A percentile compares a stretch with the other conserved stretches of the same genome.
Conservation (phyloP, 139 green algal genomes). For the Pseudopediastrum boryanum region DNA sequence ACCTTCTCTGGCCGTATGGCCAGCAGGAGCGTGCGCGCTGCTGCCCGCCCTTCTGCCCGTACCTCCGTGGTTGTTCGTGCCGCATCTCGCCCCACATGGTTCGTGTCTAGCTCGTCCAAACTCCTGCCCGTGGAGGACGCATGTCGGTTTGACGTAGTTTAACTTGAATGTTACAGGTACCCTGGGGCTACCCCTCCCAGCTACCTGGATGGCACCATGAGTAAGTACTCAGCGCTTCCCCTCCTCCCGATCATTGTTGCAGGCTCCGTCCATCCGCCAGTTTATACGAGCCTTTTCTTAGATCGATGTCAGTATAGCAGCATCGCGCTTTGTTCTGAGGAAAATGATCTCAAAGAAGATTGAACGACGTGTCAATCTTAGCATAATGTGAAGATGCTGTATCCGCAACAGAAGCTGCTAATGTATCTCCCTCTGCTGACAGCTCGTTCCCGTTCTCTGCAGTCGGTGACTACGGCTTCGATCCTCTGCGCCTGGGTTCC, state of each 20-base stretch:
- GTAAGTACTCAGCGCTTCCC: too few species aligned
- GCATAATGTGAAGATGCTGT: background rate
- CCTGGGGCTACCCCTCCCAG: conserved; percentile 58
- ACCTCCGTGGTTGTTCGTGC: background rate
- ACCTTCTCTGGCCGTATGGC: conserved; percentile 10
- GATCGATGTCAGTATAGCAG: background rate
- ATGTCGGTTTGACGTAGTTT: background rate
- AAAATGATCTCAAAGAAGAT: background rate
- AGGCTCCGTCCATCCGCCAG: too few species aligned
- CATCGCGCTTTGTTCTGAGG: background rate
- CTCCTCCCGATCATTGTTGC: too few species aligned
- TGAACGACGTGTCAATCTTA: background rate
- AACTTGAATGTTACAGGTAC: conserved; percentile 43
- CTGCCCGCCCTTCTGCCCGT: too few species aligned
- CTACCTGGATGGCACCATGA: conserved; percentile 67
- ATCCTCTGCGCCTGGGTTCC: conserved; percentile 70
- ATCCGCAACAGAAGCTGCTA: background rate
- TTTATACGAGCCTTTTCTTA: too few species aligned
- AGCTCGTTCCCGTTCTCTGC: background rate
- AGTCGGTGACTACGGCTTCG: conserved; percentile 61
- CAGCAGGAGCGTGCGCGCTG: background rate
- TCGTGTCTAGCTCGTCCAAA: background rate
- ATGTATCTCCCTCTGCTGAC: background rate
- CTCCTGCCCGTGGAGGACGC: background rate
- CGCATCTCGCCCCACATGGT: conserved; percentile 26